phyloP scores from a whole-genome alignment of 768 basidiomycete genomes.

The Neoboletus brunneissimus region DNA sequence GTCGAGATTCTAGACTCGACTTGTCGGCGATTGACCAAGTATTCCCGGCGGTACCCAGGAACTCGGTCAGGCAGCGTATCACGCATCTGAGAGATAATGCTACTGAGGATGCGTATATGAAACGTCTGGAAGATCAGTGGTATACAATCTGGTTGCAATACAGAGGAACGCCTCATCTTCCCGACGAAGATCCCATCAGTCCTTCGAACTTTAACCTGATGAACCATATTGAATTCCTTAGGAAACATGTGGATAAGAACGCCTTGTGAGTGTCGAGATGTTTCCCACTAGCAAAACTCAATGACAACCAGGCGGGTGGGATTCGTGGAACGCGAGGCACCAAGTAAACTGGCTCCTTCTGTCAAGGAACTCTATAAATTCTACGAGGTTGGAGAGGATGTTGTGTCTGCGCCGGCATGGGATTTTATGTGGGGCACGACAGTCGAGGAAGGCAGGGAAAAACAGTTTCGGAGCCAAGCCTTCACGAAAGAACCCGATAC shows the following conservation, averaged over 20 bases:
- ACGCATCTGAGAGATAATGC: conserved; percentile 56
- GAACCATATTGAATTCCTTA: conserved; percentile 77
- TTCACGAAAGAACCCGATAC: conserved; percentile 46
- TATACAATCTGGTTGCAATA: conserved; percentile 71
- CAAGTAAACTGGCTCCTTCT: conserved; percentile 40
- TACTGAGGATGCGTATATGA: conserved; percentile 71
- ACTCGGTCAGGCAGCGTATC: conserved; percentile 69
- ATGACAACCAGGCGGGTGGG: conserved; percentile 55
- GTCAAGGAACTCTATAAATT: conserved; percentile 42
- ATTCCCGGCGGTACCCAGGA: conserved; percentile 73
- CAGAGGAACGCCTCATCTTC: conserved; percentile 62
- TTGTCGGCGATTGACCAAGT: conserved; percentile 74
- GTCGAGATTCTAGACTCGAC: conserved; percentile 61
- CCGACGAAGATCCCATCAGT: conserved; percentile 67
- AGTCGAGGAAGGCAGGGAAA: conserved; percentile 77
- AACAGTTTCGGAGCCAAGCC: conserved; percentile 55
- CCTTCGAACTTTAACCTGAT: conserved; percentile 75
- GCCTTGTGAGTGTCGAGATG: conserved; percentile 60
- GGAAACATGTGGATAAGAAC: conserved; percentile 81
- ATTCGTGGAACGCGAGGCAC: conserved; percentile 45
- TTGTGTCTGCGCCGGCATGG: conserved; percentile 45
- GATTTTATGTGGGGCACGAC: conserved; percentile 73
- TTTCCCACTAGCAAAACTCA: conserved; percentile 11
- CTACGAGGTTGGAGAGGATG: conserved; percentile 53
- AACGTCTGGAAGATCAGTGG: conserved; percentile 81